Evolutionary conservation across 73 alveolate genomes (phyloP).

Genomic region (Breviolum minutum): DNA sequence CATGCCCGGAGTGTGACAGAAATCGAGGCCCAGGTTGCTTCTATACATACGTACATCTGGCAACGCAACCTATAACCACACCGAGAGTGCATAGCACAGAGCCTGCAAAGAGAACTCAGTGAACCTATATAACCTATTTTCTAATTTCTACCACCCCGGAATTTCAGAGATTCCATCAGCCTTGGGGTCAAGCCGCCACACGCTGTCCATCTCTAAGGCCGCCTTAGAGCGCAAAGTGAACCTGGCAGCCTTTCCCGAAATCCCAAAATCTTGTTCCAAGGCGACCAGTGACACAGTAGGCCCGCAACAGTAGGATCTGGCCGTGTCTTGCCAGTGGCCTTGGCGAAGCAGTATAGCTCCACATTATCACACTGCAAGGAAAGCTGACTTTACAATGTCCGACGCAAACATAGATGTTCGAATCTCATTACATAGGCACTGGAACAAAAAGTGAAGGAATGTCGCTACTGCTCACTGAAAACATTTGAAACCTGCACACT

Average conservation of each 20-base stretch:
- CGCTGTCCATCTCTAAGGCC: slow-evolving; percentile 73
- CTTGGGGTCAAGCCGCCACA: slow-evolving; percentile 90
- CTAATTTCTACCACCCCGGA: background rate
- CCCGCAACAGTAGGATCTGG: slow-evolving; percentile 47
- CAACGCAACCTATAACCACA: background rate
- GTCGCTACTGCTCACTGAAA: too few species aligned
- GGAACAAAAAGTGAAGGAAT: too few species aligned
- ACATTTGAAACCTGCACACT: too few species aligned
- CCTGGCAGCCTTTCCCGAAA: background rate
- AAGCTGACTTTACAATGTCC: too few species aligned
- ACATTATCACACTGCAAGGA: too few species aligned
- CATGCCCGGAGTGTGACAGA: background rate
- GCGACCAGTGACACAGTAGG: background rate
- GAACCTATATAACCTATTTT: too few species aligned
- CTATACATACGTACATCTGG: background rate
- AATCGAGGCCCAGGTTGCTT: background rate
- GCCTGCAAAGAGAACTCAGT: too few species aligned
- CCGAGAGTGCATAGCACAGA: too few species aligned
- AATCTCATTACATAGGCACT: too few species aligned
- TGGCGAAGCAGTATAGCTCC: background rate
- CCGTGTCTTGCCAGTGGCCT: slow-evolving; percentile 91
- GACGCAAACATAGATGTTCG: too few species aligned
- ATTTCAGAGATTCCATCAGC: background rate
- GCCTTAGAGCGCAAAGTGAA: slow-evolving; percentile 10
- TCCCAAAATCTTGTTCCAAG: background rate